phyloP scores from a whole-genome alignment of 331 rosid genomes.

The Quercus lobata region DNA sequence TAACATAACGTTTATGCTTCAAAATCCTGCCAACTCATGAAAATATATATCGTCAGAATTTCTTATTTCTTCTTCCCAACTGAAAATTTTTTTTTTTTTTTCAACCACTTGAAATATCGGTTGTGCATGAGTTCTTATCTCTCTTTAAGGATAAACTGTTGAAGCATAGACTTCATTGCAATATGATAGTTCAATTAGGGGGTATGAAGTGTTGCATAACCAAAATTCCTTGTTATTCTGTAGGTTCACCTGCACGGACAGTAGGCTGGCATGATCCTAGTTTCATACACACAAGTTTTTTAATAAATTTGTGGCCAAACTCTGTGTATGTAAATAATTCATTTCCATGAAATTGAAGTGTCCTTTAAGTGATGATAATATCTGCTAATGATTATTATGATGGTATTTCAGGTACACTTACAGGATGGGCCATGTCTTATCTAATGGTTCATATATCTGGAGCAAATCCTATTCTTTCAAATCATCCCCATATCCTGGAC shows the following conservation, averaged over 20 bases:
- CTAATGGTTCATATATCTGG: slow-evolving; percentile 37
- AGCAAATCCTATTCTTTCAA: slow-evolving; percentile 58
- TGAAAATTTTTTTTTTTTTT: neutral
- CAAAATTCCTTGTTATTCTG: neutral
- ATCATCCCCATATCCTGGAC: slow-evolving; percentile 80
- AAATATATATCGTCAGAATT: neutral
- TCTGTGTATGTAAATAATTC: slow-evolving; percentile 35
- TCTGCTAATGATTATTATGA: slow-evolving; percentile 7
- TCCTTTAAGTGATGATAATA: neutral
- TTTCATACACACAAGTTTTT: slow-evolving; percentile 79
- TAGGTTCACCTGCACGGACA: slow-evolving; percentile 81
- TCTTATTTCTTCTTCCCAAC: slow-evolving; percentile 1
- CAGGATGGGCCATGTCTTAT: slow-evolving; percentile 40
- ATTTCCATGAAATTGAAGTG: neutral
- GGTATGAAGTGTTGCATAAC: slow-evolving; percentile 5
- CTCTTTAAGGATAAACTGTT: neutral
- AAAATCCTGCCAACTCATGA: neutral
- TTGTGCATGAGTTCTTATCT: neutral
- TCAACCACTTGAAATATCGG: neutral
- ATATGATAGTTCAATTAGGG: neutral
- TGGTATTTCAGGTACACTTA: slow-evolving; percentile 45
- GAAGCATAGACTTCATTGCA: neutral
- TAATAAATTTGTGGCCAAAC: slow-evolving; percentile 71
- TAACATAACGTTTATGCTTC: neutral
- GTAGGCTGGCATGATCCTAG: slow-evolving; percentile 96